These are phyloP conservation scores for Caryocar brasiliense DNA, from an alignment of 441 rosid species.

Conservation along the genomic window DNA sequence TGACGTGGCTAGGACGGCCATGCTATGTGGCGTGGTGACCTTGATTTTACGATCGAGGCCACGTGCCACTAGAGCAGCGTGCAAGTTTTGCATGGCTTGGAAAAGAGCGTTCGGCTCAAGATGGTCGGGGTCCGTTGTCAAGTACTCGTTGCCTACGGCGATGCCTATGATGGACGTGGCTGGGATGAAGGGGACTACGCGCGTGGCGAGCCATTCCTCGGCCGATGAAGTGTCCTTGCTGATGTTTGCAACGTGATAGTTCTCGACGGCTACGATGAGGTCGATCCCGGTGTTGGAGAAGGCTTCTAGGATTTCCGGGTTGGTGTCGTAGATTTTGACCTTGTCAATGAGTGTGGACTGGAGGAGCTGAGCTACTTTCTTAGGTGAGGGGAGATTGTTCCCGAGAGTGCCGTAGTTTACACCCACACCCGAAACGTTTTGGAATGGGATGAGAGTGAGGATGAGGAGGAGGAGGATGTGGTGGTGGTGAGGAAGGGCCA, in stretches of 20 bases:
- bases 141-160: slow-evolving; percentile 52
- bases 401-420: slow-evolving; percentile 62
- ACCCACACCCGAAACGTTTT: slow-evolving; percentile 32
- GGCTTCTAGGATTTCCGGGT: slow-evolving; percentile 60
- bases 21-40: slow-evolving; percentile 52
- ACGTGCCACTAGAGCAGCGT: slow-evolving; percentile 31
- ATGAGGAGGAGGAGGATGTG: slow-evolving; percentile 11
- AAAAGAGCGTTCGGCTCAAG: slow-evolving; percentile 32
- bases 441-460: slow-evolving; percentile 8
- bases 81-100: slow-evolving; percentile 57
- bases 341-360: slow-evolving; percentile 54
- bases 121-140: slow-evolving; percentile 35
- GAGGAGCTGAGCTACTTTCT: slow-evolving; percentile 53
- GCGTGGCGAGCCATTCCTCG: slow-evolving; percentile 41
- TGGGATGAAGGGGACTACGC: slow-evolving; percentile 48
- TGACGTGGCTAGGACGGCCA: slow-evolving; percentile 55
- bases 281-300: slow-evolving; percentile 58
- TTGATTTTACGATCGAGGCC: slow-evolving; percentile 58
- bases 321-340: slow-evolving; percentile 62
- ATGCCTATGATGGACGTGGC: slow-evolving; percentile 47
- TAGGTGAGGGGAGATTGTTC: slow-evolving; percentile 58
- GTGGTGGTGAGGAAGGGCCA: slow-evolving; percentile 13
- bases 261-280: slow-evolving; percentile 51
- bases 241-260: slow-evolving; percentile 39
- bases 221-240: slow-evolving; percentile 37